phyloP scores from a whole-genome alignment of 345 rosid genomes.

The Rhodamnia rubescens region DNA sequence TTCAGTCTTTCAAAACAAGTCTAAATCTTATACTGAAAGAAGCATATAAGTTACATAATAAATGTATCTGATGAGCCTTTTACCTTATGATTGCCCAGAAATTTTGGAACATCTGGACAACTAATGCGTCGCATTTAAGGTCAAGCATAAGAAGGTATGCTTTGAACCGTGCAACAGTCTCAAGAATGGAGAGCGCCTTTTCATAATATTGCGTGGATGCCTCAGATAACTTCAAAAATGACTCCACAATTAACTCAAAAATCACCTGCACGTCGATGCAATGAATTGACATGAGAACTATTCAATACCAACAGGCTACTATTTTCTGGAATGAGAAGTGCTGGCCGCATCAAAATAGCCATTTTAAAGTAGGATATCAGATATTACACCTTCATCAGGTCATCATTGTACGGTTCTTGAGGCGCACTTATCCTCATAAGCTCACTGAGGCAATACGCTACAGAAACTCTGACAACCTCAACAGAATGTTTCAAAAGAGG shows the following conservation, averaged over 20 bases:
- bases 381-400: constrained; percentile 57
- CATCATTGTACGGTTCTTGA: constrained; percentile 51
- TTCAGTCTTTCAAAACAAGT: background rate
- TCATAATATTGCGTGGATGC: constrained; percentile 30
- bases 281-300: background rate
- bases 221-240: constrained; percentile 48
- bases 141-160: constrained; percentile 72
- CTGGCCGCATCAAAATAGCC: background rate
- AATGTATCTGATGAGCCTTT: background rate
- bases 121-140: constrained; percentile 52
- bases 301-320: background rate
- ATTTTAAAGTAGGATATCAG: background rate
- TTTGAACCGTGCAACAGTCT: constrained; percentile 51
- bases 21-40: background rate
- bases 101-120: constrained; percentile 48
- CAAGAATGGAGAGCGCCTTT: constrained; percentile 52
- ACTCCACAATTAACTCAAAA: constrained; percentile 36
- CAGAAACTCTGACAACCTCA: constrained; percentile 44
- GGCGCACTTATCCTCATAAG: constrained; percentile 75
- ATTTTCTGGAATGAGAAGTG: background rate
- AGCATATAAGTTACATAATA: background rate
- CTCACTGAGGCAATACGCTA: constrained; percentile 58
- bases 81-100: constrained; percentile 53
- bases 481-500: constrained; percentile 39
- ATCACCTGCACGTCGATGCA: constrained; percentile 35